Percentiles rank a stretch among this genome's conserved stretches.
phyloP scores from a whole-genome alignment of 306 rosid genomes.

The Rosa rugosa region DNA sequence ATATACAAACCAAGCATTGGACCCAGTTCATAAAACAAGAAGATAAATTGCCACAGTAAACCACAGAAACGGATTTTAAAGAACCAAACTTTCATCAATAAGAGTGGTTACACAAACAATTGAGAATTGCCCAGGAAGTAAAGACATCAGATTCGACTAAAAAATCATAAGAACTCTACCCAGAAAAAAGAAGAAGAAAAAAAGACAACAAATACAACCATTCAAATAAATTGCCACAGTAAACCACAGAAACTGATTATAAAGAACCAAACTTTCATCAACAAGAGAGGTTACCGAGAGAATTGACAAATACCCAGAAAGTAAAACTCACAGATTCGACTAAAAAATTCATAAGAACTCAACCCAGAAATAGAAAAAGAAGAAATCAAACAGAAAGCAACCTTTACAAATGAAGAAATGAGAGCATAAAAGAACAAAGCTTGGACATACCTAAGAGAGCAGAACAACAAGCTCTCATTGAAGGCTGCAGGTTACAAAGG shows the following conservation, averaged over 20 bases:
- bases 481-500: neutral
- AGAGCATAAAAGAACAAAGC: neutral
- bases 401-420: neutral
- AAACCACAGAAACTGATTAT: slow-evolving; percentile 5
- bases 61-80: slow-evolving; percentile 5
- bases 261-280: slow-evolving; percentile 13
- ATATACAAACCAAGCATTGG: slow-evolving; percentile 4
- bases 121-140: neutral
- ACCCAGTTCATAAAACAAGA: slow-evolving; percentile 8
- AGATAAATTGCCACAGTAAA: neutral
- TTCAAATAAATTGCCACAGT: no score
- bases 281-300: neutral
- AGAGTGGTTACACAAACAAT: neutral
- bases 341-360: neutral
- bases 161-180: neutral
- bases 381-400: neutral
- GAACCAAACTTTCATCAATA: slow-evolving; percentile 12
- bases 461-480: slow-evolving; percentile 5
- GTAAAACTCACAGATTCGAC: neutral
- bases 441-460: slow-evolving; percentile 9
- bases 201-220: no score
- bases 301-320: neutral
- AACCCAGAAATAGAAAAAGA: neutral
- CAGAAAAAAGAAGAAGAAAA: neutral
- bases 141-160: neutral